These are phyloP conservation scores for Dioszegia hungarica DNA, from an alignment of 768 basidiomycete species.

Conservation along the genomic window DNA sequence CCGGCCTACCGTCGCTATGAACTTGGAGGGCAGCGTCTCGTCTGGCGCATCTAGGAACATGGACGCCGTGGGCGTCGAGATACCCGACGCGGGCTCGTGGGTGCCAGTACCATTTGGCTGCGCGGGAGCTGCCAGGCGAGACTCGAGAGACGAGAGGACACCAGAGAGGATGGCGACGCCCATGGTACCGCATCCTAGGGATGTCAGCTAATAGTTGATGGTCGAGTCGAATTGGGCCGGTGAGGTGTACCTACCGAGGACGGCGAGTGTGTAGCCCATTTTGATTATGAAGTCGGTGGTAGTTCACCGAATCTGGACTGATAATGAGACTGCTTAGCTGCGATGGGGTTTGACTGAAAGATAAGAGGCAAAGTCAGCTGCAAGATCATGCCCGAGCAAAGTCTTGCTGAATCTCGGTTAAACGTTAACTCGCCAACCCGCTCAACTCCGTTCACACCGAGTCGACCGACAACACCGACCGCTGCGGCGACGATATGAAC, in stretches of 20 bases:
- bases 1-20: slow-evolving; percentile 81
- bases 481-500: too few species aligned
- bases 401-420: too few species aligned
- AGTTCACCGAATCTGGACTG: too few species aligned
- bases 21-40: slow-evolving; percentile 64
- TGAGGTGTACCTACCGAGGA: slow-evolving; percentile 58
- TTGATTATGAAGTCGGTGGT: too few species aligned
- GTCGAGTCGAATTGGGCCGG: slow-evolving; percentile 5
- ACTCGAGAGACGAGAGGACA: slow-evolving; percentile 74
- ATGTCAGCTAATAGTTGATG: slow-evolving; percentile 22
- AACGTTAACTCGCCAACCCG: background rate
- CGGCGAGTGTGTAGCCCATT: slow-evolving; percentile 91
- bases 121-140: slow-evolving; percentile 55
- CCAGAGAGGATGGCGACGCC: slow-evolving; percentile 92
- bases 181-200: slow-evolving; percentile 94
- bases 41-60: slow-evolving; percentile 52
- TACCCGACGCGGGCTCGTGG: slow-evolving; percentile 54
- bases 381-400: background rate
- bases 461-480: too few species aligned
- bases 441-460: background rate
- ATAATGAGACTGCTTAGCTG: too few species aligned
- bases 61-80: slow-evolving; percentile 60
- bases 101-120: slow-evolving; percentile 24
- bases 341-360: too few species aligned
- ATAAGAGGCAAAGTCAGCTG: background rate